phyloP scores from a whole-genome alignment of 163 green algal species.

The Volvox carteri region DNA sequence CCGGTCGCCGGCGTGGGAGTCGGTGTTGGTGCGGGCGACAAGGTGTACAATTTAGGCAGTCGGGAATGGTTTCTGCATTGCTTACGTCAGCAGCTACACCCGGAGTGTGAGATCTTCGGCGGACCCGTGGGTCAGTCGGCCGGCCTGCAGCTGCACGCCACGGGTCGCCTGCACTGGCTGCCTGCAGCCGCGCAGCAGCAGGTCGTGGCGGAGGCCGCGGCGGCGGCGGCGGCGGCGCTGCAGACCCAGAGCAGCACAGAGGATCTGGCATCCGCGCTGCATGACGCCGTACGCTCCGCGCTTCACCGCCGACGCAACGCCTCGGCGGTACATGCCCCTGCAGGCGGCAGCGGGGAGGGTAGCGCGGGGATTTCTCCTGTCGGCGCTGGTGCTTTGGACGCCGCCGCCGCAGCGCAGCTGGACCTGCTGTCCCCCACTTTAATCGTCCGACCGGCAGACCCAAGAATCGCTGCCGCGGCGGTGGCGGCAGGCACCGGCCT shows the following conservation, averaged over 20 bases:
- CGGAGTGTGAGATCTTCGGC: conserved; percentile 15
- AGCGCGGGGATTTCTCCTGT: too few relatives aligned
- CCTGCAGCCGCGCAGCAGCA: background rate
- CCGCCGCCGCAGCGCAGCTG: background rate
- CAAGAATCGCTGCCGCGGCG: background rate
- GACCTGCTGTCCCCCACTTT: background rate
- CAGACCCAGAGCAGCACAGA: background rate
- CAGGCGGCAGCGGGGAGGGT: too few relatives aligned
- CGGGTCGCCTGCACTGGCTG: conserved; percentile 5
- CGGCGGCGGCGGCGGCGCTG: background rate
- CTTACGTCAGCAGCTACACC: conserved; percentile 32
- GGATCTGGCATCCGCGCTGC: background rate
- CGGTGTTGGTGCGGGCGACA: background rate
- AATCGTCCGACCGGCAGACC: background rate
- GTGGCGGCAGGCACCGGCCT: background rate
- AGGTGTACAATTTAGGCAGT: background rate
- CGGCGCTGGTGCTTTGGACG: background rate
- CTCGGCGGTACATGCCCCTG: too few relatives aligned
- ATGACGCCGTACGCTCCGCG: background rate
- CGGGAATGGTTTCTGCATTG: conserved; percentile 13
- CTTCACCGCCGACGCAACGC: background rate
- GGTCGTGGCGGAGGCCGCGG: background rate
- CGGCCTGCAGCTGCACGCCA: background rate
- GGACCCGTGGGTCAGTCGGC: conserved; percentile 5
- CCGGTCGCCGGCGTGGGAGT: background rate